Percentiles rank a stretch among this genome's conserved stretches.
Evolutionary conservation across 2,329 filamentous ascomycete genomes (phyloP).

Genomic region (Calonectria ilicicola): DNA sequence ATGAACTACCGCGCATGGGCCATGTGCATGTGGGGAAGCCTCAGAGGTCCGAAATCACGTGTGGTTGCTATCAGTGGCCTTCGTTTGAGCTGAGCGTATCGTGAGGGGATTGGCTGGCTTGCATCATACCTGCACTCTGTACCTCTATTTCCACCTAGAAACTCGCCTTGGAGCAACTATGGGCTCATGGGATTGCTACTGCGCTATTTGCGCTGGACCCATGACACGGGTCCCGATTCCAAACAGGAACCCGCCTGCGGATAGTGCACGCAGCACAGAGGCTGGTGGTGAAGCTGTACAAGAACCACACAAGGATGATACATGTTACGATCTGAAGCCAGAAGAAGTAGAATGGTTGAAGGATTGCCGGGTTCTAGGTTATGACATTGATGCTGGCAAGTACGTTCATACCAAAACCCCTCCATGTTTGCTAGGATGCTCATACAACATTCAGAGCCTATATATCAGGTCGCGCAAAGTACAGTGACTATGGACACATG

Average conservation of each 20-base stretch:
- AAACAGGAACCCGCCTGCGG: background rate
- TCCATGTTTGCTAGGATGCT: background rate
- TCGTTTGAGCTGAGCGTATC: background rate
- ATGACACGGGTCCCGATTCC: background rate
- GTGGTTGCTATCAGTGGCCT: background rate
- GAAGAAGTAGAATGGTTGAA: background rate
- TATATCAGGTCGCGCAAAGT: background rate
- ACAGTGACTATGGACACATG: background rate
- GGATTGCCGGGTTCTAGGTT: background rate
- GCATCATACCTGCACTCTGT: background rate
- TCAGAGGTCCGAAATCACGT: background rate
- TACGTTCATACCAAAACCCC: background rate
- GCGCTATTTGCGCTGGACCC: background rate
- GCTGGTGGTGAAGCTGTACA: background rate
- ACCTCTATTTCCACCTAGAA: background rate
- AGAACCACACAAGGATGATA: too few species aligned
- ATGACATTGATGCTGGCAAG: background rate
- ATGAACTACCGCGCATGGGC: background rate
- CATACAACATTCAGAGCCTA: background rate
- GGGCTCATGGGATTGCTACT: background rate
- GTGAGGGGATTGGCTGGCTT: background rate
- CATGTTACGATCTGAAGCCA: background rate
- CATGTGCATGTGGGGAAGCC: background rate
- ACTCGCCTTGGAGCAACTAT: background rate
- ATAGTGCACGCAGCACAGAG: background rate